Evolutionary conservation across 108 stramenopile species (phyloP).

Genomic region (Skeletonema grethae): DNA sequence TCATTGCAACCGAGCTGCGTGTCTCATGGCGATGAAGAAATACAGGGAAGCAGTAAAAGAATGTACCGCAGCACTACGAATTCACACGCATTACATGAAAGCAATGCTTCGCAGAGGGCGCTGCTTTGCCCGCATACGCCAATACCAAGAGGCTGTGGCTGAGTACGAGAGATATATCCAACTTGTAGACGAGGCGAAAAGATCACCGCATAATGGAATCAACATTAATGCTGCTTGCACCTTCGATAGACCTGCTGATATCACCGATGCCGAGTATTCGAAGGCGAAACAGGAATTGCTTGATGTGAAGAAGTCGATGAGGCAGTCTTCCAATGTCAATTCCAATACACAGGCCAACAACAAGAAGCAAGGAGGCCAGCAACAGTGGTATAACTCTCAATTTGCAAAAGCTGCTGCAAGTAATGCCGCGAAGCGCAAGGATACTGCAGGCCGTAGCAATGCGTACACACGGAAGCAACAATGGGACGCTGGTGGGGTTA

Average conservation of each 20-base stretch:
- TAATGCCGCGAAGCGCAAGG: slow-evolving; percentile 33
- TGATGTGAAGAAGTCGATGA: slow-evolving; percentile 57
- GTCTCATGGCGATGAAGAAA: slow-evolving; percentile 77
- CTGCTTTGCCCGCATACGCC: slow-evolving; percentile 68
- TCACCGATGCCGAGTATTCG: slow-evolving; percentile 50
- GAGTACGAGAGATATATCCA: slow-evolving; percentile 80
- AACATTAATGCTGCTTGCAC: slow-evolving; percentile 52
- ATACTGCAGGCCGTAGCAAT: slow-evolving; percentile 31
- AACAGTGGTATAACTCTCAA: slow-evolving; percentile 49
- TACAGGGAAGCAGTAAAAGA: slow-evolving; percentile 77
- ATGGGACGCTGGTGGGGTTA: slow-evolving; percentile 10
- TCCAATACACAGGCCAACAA: slow-evolving; percentile 27
- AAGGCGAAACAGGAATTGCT: slow-evolving; percentile 67
- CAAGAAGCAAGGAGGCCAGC: slow-evolving; percentile 40
- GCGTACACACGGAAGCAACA: slow-evolving; percentile 26
- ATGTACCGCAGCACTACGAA: slow-evolving; percentile 81
- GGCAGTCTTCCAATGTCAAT: slow-evolving; percentile 35
- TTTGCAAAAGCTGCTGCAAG: slow-evolving; percentile 45
- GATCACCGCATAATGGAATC: slow-evolving; percentile 27
- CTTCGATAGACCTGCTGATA: slow-evolving; percentile 75
- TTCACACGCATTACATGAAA: slow-evolving; percentile 88
- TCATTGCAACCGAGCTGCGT: slow-evolving; percentile 90
- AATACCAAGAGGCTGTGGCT: slow-evolving; percentile 63
- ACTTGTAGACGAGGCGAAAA: slow-evolving; percentile 59
- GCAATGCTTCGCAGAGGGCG: slow-evolving; percentile 84